Conservation (phyloP, 2,329 filamentous ascomycete species). For the Penicillium brevicompactum region DNA sequence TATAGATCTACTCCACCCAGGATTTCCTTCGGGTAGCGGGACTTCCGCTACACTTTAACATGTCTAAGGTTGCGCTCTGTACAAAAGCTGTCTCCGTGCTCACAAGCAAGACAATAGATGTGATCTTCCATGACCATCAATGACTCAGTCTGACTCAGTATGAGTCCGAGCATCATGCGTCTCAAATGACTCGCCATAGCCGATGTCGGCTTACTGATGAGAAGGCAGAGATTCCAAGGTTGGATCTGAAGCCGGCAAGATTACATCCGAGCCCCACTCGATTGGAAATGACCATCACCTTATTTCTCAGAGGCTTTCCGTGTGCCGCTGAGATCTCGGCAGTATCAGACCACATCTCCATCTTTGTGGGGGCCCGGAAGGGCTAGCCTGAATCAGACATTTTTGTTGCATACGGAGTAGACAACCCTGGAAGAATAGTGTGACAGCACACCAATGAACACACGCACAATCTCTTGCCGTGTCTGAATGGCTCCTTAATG, state of each 20-base stretch:
- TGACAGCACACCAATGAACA: no score
- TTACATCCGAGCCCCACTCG: not conserved
- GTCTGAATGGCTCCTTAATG: no score
- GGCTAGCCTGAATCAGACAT: not conserved
- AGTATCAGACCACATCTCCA: not conserved
- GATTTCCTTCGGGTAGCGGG: no score
- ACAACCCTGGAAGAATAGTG: no score
- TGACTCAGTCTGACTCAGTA: no score
- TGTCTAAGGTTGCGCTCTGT: no score
- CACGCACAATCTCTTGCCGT: no score
- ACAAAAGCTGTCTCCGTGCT: no score
- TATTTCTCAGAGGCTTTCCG: not conserved
- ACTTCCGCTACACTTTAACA: no score
- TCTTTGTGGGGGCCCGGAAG: not conserved
- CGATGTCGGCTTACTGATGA: not conserved
- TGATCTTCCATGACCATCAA: not conserved
- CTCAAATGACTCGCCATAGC: not conserved
- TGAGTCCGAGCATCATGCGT: no score
- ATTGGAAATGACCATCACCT: not conserved
- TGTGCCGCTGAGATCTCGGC: not conserved
- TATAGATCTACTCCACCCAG: no score
- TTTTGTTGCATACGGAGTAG: no score
- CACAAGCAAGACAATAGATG: not conserved
- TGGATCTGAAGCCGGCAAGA: not conserved
- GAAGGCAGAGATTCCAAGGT: not conserved